A percentile compares a stretch with the other conserved stretches of the same genome.
Evolutionary conservation across 2,329 filamentous ascomycete species (phyloP).

Genomic region (Scleromitrula shiraiana): DNA sequence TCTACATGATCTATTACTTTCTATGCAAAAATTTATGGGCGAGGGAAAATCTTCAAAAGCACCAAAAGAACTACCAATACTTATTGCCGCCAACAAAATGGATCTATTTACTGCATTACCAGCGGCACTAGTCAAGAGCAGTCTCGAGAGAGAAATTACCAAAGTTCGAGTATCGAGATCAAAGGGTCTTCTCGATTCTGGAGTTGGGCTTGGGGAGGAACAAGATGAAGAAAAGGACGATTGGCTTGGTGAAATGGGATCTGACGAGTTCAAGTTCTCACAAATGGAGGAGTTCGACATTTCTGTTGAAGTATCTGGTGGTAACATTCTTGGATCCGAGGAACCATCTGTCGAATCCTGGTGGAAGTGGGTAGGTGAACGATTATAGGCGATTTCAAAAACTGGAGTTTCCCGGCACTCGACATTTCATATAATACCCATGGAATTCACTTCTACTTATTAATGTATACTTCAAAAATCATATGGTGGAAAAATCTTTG

Average conservation of each 20-base stretch:
- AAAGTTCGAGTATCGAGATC: constrained; percentile 68
- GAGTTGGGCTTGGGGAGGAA: constrained; percentile 55
- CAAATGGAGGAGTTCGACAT: constrained; percentile 80
- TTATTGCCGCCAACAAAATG: constrained; percentile 90
- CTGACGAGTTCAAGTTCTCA: constrained; percentile 68
- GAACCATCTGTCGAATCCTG: constrained; percentile 70
- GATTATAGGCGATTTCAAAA: constrained; percentile 42
- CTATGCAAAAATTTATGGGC: constrained; percentile 66
- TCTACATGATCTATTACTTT: constrained; percentile 80
- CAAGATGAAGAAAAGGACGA: constrained; percentile 64
- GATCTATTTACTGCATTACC: constrained; percentile 93
- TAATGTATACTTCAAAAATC: not conserved
- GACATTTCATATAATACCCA: not conserved
- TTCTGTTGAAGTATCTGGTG: constrained; percentile 67
- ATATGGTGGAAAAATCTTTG: too few species aligned
- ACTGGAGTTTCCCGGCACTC: not conserved
- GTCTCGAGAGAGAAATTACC: constrained; percentile 73
- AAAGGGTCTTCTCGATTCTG: constrained; percentile 76
- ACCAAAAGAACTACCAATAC: constrained; percentile 57
- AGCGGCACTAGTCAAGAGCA: constrained; percentile 62
- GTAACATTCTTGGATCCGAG: constrained; percentile 56
- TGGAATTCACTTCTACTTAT: not conserved
- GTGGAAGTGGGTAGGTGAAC: constrained; percentile 84
- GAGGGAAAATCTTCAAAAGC: constrained; percentile 46
- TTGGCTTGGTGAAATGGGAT: constrained; percentile 76